Base-by-base conservation (phyloP, 2,329 filamentous ascomycete species). In the Trichoderma sp. region DNA sequence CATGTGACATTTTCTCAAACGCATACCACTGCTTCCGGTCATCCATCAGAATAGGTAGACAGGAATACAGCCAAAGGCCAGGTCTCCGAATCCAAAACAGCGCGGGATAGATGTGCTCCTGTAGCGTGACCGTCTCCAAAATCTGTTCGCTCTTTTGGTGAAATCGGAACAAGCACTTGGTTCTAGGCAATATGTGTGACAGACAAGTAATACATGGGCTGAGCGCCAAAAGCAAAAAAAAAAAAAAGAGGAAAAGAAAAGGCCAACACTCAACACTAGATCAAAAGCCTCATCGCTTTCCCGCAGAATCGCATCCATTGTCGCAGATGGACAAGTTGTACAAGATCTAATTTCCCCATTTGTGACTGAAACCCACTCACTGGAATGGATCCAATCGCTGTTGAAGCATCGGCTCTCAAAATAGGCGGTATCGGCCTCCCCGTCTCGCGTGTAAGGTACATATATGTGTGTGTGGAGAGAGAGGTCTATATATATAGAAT, bases 301-400 rank as follows among this genome's bases (percentile, higher is more conserved):
- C 57, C 48, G 64, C 64, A 61, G 57, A 67, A 68, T 68, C 67
- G 60, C 61, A 13, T 52, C 29, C 61, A 57, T 22, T 65, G 42
- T 64, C 56, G 60, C 42, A 64, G 54, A 60, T 64, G 67, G 5
- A 45, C 35, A 45, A 48, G 61, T 65, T 29, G 60, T 19, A 68
- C 67, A 60, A 68, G 60, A 64, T 64, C 60, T 34, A 68, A 68
- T 58, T 54, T 65, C 63, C 53, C 61, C 35, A 64, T 65, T 42
- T 32, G 39, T 64, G 67, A 48, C 25, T 39, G 50, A 35, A 17
- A 65, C 17, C 34, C 45, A 58, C 39, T 68, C 59, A 59, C 67
- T 58, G 67, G n/a, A 27, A 37, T 15, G 67, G 53, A 68, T 32
- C 67, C 67, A 68, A 68, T 68, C 67, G 59, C 67, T 50, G 34